Conservation (phyloP, 768 basidiomycete genomes). For the Lentinula sp. region DNA sequence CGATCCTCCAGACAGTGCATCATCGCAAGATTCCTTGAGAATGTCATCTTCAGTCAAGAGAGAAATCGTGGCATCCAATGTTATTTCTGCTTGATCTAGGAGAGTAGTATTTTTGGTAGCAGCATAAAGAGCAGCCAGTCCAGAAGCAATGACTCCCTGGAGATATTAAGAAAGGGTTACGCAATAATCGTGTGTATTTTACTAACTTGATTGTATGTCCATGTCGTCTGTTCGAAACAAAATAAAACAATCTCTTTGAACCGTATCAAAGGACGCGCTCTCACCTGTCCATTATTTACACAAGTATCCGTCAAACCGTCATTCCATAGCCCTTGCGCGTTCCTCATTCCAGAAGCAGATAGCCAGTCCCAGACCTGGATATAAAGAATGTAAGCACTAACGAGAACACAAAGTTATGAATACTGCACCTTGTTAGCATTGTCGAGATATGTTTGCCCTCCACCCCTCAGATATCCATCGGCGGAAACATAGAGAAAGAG, state of each 20-base stretch:
- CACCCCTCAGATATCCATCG: conserved; percentile 33
- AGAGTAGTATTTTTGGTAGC: conserved; percentile 31
- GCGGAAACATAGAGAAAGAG: conserved; percentile 49
- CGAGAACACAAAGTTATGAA: not conserved
- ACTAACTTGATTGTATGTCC: conserved; percentile 53
- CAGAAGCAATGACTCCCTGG: conserved; percentile 52
- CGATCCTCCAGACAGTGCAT: conserved; percentile 28
- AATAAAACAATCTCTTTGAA: not conserved
- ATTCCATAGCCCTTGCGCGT: conserved; percentile 20
- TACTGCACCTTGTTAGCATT: conserved; percentile 39
- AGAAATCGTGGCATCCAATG: conserved; percentile 43
- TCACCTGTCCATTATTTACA: conserved; percentile 21
- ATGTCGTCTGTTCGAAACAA: conserved; percentile 33
- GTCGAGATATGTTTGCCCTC: conserved; percentile 32
- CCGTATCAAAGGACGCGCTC: not conserved
- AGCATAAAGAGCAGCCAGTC: conserved; percentile 38
- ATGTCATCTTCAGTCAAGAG: conserved; percentile 32
- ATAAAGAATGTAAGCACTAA: not conserved
- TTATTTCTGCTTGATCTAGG: conserved; percentile 43
- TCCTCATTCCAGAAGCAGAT: conserved; percentile 19
- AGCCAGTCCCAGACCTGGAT: conserved; percentile 1
- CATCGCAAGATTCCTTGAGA: conserved; percentile 48
- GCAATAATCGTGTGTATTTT: not conserved
- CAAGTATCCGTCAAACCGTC: conserved; percentile 16
- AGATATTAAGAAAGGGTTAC: not conserved